Evolutionary conservation across 768 basidiomycete genomes (phyloP).

Genomic region (Podaxis pistillaris): DNA sequence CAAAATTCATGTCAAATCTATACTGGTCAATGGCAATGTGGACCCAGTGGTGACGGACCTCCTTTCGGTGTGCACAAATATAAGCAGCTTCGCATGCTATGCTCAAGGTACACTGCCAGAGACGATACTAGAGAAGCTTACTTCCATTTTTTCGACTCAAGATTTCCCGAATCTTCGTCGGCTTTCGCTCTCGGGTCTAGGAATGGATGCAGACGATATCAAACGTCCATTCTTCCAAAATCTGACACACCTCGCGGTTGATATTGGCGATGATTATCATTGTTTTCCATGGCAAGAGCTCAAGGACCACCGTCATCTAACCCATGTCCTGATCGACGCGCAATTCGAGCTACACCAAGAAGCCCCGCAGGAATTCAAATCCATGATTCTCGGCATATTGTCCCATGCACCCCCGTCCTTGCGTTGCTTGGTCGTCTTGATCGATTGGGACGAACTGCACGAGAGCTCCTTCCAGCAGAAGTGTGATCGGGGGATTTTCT

Average conservation of each 20-base stretch:
- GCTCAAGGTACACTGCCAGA: constrained; percentile 1
- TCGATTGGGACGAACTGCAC: constrained; percentile 6
- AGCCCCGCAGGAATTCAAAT: background rate
- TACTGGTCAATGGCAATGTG: constrained; percentile 5
- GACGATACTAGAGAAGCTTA: constrained; percentile 3
- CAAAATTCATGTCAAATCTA: background rate
- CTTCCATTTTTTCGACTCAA: background rate
- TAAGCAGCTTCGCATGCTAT: constrained; percentile 5
- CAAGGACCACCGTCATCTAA: background rate
- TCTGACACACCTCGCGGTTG: constrained; percentile 2
- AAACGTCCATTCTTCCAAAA: constrained; percentile 1
- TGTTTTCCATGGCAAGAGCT: constrained; percentile 1
- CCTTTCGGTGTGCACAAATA: background rate
- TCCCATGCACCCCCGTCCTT: background rate
- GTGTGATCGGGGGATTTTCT: constrained; percentile 2
- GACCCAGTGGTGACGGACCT: constrained; percentile 7
- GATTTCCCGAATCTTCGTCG: constrained; percentile 4
- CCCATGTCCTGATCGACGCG: constrained; percentile 6
- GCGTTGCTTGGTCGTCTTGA: background rate
- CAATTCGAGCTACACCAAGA: constrained; percentile 4
- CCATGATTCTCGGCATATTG: background rate
- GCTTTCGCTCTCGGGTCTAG: constrained; percentile 1
- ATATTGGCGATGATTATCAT: constrained; percentile 1
- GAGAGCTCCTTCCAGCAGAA: constrained; percentile 8
- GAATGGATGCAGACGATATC: background rate